Base-by-base conservation (phyloP, 768 basidiomycete genomes). In the Amanita pallidorosea region DNA sequence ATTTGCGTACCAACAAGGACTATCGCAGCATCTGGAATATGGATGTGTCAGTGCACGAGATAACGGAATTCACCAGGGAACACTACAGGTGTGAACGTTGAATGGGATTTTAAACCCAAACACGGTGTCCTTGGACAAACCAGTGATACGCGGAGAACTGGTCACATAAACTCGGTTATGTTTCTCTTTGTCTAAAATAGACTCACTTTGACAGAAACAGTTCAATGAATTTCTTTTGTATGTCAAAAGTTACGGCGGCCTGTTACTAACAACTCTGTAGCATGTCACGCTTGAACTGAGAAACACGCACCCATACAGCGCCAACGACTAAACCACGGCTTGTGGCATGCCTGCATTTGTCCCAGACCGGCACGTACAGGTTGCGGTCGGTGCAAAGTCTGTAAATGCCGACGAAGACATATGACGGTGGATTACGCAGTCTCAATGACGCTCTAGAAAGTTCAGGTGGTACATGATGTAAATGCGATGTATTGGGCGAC, bases 351-450 rank as follows among this genome's bases (percentile, higher is more conserved):
- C 73, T 77, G 61, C 90, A 88, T 67, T 90, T 93, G 60, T 85
- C 69, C 88, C 92, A 90, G 7, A 85, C 81, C 4, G 91, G 89
- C 22, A 71, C 67, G 53, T 79, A 82, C 31, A 95, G 68, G 12
- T 66, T 66, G 35, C 75, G 70, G 63, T 94, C 91, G 0, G 85
- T 89, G 58, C 80, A 74, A 5, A 96, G 70, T 25, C 92, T 71
- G 64, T 94, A 95, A 15, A 82, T 76, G 0, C 92, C 92, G 0
- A 96, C 90, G 4, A 89, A 65, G 42, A 83, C 80, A 62, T 96
- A 96, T 2, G 83, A 82, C 0, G 92, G 88, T 0, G 89, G 81
- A 56, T 91, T 85, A 38, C 80, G 69, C 47, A 95, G 74, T 25
- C 88, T 75, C 9, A 74, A 63, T 1, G 71, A 70, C 0, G 84